phyloP scores from a whole-genome alignment of 192 early-diverging fungal genomes.

The Coemansia sp. region DNA sequence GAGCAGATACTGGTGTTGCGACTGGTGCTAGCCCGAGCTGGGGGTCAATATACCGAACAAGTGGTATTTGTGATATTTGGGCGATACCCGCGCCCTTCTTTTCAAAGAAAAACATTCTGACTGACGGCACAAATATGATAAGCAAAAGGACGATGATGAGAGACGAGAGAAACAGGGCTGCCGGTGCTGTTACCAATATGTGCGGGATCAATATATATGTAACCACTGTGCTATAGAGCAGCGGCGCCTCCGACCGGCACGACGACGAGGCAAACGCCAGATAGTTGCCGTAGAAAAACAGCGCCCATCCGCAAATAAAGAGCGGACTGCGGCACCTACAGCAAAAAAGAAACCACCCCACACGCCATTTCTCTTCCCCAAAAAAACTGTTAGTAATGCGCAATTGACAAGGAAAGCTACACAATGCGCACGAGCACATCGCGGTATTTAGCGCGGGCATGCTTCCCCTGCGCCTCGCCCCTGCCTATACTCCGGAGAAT shows the following conservation, averaged over 20 bases:
- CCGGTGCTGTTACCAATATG: slow-evolving; percentile 42
- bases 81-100: slow-evolving; percentile 71
- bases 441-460: slow-evolving; percentile 14
- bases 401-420: not conserved
- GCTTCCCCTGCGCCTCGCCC: slow-evolving; percentile 3
- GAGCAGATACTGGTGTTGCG: slow-evolving; percentile 23
- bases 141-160: slow-evolving; percentile 62
- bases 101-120: slow-evolving; percentile 63
- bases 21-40: not conserved
- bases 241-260: slow-evolving; percentile 56
- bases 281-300: slow-evolving; percentile 76
- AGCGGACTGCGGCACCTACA: slow-evolving; percentile 66
- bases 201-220: slow-evolving; percentile 73
- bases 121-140: slow-evolving; percentile 63
- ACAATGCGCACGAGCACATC: slow-evolving; percentile 1
- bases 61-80: slow-evolving; percentile 70
- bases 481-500: not conserved
- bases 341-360: slow-evolving; percentile 3
- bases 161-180: slow-evolving; percentile 61
- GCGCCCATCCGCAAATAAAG: slow-evolving; percentile 63
- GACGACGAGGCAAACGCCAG: slow-evolving; percentile 59
- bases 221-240: slow-evolving; percentile 65
- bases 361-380: slow-evolving; percentile 10
- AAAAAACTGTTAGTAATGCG: not conserved
- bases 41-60: slow-evolving; percentile 62